Conservation (phyloP, 805 yeast genomes). For the Tetrapisispora fleetii region DNA sequence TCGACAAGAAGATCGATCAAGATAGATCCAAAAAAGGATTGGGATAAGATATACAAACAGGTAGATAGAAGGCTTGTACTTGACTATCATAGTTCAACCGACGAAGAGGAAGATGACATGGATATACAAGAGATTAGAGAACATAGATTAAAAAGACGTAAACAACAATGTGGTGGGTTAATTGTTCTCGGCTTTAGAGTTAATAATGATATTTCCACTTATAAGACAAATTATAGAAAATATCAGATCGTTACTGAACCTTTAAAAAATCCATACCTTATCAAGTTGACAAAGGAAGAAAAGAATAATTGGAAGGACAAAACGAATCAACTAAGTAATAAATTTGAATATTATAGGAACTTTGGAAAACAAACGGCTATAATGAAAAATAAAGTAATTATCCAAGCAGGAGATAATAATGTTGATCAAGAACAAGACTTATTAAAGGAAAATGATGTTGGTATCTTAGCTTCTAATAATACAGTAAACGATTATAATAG, state of each 20-base stretch:
- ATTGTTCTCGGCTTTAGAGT: constrained; percentile 14
- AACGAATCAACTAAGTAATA: neutral
- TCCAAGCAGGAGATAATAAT: neutral
- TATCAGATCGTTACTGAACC: constrained; percentile 27
- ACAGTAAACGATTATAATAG: neutral
- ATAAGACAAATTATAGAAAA: constrained; percentile 1
- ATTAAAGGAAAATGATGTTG: neutral
- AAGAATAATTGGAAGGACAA: constrained; percentile 13
- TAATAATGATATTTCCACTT: neutral
- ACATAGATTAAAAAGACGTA: constrained; percentile 10
- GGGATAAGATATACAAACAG: constrained; percentile 13
- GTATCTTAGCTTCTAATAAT: neutral
- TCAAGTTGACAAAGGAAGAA: constrained; percentile 15
- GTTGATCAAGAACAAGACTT: neutral
- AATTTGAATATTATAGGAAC: constrained; percentile 9
- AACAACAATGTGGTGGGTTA: constrained; percentile 16
- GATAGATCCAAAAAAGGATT: constrained; percentile 12
- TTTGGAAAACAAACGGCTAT: constrained; percentile 15
- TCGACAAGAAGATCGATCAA: constrained; percentile 7
- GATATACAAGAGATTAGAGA: constrained; percentile 11
- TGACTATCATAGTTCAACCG: constrained; percentile 24
- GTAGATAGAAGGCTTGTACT: constrained; percentile 15
- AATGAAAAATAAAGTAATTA: constrained; percentile 4
- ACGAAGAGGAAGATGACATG: constrained; percentile 24
- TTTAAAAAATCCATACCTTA: constrained; percentile 19